Evolutionary conservation across 1,284 basidiomycete species (phyloP), one percentile per base, ranked within the genome.

Genomic region (Apiotrichum brassicae): DNA sequence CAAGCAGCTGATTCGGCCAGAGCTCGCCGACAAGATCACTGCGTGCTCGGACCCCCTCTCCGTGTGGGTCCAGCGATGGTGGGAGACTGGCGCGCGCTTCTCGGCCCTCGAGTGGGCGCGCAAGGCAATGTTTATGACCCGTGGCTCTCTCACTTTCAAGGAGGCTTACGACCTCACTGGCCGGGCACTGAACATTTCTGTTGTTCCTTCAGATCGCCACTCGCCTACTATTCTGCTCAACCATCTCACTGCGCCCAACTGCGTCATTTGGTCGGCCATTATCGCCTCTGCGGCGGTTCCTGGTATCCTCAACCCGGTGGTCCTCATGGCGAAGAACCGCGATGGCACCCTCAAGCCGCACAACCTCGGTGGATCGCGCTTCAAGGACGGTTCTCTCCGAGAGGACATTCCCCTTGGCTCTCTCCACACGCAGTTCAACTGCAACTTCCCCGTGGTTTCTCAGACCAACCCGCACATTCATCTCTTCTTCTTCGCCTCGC

Each of bases 381-480:
- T 91, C 73, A 91, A 88, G 66, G 92, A 97, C 68, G 92, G 92
- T 0, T 89, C 86, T 33, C 72, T 97, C 28, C 80, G 80, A 55
- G 92, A 97, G 48, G 94, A 98, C 70, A 97, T 98, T 55, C 94
- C 94, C 3, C 78, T 97, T 12, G 89, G 94, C 70, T 81, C 85
- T 35, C 77, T 97, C 26, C 94, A 97, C 66, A 78, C 89, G n/a
- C 88, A 91, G 65, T 93, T 92, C 76, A 93, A 93, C 68, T 92
- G 95, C 53, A 97, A 92, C 57, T 86, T 95, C 70, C 87, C 90
- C 2, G 86, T 97, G 42, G 94, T 98, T 30, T 92, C 88, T 1
- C 93, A 74, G 53, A 92, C 89, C 25, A 98, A 97, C 64, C 94
- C 93, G 0, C 95, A 98, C 69, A 90, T 98, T 12, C 94, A 97